Base-by-base conservation (phyloP, 179 eudicot species). In the Camellia oleifera region DNA sequence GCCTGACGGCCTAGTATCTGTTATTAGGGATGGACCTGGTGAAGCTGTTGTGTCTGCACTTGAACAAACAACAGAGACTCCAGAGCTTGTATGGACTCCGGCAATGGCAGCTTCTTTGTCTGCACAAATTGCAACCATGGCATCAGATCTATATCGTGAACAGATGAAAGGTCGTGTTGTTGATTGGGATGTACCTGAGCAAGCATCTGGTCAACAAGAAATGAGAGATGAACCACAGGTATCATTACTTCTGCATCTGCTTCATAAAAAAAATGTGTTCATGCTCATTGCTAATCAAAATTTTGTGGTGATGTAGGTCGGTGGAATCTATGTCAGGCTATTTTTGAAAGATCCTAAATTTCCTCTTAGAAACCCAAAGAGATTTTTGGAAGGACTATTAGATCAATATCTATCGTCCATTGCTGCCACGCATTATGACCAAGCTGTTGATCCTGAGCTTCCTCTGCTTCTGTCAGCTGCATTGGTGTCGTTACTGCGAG, bases 211-310 rank as follows among this genome's bases (percentile, higher is more conserved):
- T 75, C 97, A 94, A 84, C 95, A 90, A 80, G 99, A 97, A 80
- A 94, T 92, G 99, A 97, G 92, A 90, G 98, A 97, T 86, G 99
- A 97, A 83, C 99, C 99, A 40, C 99, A 97, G 97, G 99, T 97
- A 87, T 82, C 44, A 69, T 18, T 69, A 77, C 20, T n/a, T 70
- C 52, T 7, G 32, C 74, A 32, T 76, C 20, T 1, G 40, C 46
- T 26, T 77, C 17, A 66, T 58, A 57, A 26, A 72, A 32, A 46
- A 26, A 42, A 17, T 10, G 71, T n/a, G 4, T 81, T 77, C 40
- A 52, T 84, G 23, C 54, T 81, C 32, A 53, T 68, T 4, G 4
- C 60, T 48, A 63, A 75, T 79, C 57, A 52, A 69, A 44, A 10
- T 52, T 82, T 70, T 69, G 1, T 40, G 26, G 50, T 70, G 48